A percentile compares a stretch with the other conserved stretches of the same genome.
Conservation (phyloP, 2,329 filamentous ascomycete genomes). For the Alternaria gansuensis region DNA sequence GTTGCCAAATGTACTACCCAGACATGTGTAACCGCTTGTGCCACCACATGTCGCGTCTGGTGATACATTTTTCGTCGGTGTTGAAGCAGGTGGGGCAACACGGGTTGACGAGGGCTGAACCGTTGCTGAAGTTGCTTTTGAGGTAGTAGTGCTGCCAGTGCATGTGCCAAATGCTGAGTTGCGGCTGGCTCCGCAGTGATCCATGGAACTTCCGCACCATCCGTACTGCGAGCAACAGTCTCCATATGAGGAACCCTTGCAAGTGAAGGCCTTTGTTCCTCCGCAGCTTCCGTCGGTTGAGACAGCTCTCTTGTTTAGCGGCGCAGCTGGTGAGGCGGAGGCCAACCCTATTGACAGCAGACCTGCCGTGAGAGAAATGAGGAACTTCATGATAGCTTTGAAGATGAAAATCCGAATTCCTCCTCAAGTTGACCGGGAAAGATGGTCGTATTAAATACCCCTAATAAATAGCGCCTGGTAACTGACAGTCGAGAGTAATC, state of each 20-base stretch:
- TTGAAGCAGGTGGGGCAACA: constrained; percentile 29
- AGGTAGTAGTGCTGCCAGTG: constrained; percentile 17
- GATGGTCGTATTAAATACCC: neutral
- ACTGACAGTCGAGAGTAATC: neutral
- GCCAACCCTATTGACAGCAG: constrained; percentile 33
- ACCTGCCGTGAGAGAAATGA: constrained; percentile 30
- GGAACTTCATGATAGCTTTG: constrained; percentile 28
- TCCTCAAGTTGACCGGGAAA: neutral
- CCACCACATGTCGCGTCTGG: constrained; percentile 39
- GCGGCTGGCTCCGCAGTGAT: constrained; percentile 38
- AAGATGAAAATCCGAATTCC: neutral
- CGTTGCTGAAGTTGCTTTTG: constrained; percentile 10
- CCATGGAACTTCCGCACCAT: constrained; percentile 47
- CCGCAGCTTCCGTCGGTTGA: constrained; percentile 57
- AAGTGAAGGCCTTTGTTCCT: constrained; percentile 54
- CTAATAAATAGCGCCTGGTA: too few relatives aligned
- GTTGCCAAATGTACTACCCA: constrained; percentile 40
- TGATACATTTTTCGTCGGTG: constrained; percentile 43
- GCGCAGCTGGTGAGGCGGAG: constrained; percentile 21
- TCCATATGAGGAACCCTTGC: constrained; percentile 55
- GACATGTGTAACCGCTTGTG: constrained; percentile 43
- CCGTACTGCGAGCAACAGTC: constrained; percentile 57
- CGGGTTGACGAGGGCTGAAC: constrained; percentile 19
- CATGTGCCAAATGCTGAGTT: constrained; percentile 42
- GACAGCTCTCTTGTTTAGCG: constrained; percentile 37